These are phyloP conservation scores for Coemansia sp. DNA, from an alignment of 192 early-diverging fungal species.

Conservation along the genomic window DNA sequence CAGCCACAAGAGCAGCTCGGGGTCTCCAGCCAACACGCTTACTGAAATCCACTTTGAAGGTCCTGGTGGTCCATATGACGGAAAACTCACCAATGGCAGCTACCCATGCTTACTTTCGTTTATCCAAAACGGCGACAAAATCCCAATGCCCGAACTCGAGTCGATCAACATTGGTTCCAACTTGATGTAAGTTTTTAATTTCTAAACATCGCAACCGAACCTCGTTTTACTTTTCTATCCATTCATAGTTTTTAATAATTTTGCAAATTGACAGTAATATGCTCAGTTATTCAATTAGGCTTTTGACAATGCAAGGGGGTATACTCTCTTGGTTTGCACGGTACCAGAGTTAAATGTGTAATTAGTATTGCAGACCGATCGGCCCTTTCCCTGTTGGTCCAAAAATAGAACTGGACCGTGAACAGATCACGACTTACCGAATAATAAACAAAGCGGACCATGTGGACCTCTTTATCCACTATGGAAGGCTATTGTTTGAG, in stretches of 20 bases:
- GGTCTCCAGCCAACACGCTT: constrained; percentile 47
- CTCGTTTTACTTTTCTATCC: neutral
- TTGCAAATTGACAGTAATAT: neutral
- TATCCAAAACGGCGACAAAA: constrained; percentile 46
- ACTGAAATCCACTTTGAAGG: constrained; percentile 44
- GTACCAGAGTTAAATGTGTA: too few species aligned
- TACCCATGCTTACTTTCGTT: constrained; percentile 49
- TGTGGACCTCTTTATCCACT: too few species aligned
- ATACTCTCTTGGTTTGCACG: neutral
- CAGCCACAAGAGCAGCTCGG: constrained; percentile 16
- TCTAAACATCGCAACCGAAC: neutral
- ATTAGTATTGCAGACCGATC: too few species aligned
- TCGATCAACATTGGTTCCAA: constrained; percentile 44
- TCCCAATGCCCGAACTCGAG: constrained; percentile 48
- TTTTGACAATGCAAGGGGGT: neutral
- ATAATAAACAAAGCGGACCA: too few species aligned
- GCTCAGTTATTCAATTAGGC: neutral
- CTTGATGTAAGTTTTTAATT: constrained; percentile 12
- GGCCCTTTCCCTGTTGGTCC: too few species aligned
- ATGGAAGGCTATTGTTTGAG: too few species aligned
- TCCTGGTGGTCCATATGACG: neutral
- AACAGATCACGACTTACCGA: too few species aligned
- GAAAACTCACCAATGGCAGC: constrained; percentile 11
- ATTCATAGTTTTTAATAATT: neutral
- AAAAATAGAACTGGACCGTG: too few species aligned